Percentiles rank a stretch among this genome's conserved stretches.
Conservation (phyloP, 2,329 filamentous ascomycete genomes). For the Penicillium sp. region DNA sequence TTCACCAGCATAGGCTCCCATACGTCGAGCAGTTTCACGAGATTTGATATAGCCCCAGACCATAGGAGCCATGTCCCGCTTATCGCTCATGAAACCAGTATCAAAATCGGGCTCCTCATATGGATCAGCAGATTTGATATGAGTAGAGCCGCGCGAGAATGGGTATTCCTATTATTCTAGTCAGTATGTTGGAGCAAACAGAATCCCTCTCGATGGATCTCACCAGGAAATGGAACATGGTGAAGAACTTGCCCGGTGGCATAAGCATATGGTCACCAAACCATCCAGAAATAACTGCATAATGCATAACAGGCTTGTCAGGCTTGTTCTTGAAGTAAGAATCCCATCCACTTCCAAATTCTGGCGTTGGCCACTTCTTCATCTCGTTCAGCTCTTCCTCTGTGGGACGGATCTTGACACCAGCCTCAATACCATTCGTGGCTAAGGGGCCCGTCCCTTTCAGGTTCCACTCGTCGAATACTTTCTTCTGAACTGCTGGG, state of each 20-base stretch:
- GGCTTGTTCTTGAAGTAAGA: slow-evolving; percentile 82
- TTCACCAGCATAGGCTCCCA: slow-evolving; percentile 77
- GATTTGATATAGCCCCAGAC: slow-evolving; percentile 85
- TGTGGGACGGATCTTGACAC: slow-evolving; percentile 74
- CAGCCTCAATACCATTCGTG: slow-evolving; percentile 78
- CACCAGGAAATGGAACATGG: slow-evolving; percentile 76
- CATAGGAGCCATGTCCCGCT: slow-evolving; percentile 81
- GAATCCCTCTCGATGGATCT: not conserved
- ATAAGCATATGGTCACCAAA: slow-evolving; percentile 57
- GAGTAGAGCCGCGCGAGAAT: slow-evolving; percentile 70
- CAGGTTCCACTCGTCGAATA: slow-evolving; percentile 75
- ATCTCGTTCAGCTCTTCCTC: slow-evolving; percentile 68
- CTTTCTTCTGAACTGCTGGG: slow-evolving; percentile 69
- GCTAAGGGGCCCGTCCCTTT: slow-evolving; percentile 77
- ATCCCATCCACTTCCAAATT: slow-evolving; percentile 72
- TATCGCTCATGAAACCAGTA: slow-evolving; percentile 81
- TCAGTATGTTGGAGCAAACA: slow-evolving; percentile 4
- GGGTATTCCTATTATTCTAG: slow-evolving; percentile 59
- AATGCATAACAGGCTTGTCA: slow-evolving; percentile 86
- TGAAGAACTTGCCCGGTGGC: slow-evolving; percentile 77
- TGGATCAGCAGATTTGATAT: slow-evolving; percentile 70
- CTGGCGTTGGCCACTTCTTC: slow-evolving; percentile 70
- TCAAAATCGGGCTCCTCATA: slow-evolving; percentile 78
- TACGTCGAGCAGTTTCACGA: slow-evolving; percentile 74
- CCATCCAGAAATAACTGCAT: slow-evolving; percentile 69